Percentiles rank a stretch among this genome's conserved stretches.
These are phyloP conservation scores for Lipomyces yamadae DNA, from an alignment of 805 yeast species.

Conservation along the genomic window DNA sequence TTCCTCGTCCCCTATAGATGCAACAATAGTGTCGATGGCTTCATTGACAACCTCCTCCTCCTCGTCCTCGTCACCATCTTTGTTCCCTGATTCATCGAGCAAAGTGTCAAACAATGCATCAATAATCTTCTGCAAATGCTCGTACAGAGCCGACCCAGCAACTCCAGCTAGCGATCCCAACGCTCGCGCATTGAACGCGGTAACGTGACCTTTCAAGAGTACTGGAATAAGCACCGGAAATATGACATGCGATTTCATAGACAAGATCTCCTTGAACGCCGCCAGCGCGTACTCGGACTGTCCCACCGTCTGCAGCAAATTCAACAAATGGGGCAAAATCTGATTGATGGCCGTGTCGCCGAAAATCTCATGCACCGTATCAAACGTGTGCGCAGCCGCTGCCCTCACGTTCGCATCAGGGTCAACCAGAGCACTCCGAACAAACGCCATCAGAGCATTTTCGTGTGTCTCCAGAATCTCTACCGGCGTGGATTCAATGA, in stretches of 20 bases:
- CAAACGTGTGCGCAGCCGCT: slow-evolving; percentile 91
- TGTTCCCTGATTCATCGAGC: slow-evolving; percentile 46
- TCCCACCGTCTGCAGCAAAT: slow-evolving; percentile 62
- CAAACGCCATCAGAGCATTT: slow-evolving; percentile 69
- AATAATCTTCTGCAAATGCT: slow-evolving; percentile 72
- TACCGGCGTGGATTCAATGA: slow-evolving; percentile 69
- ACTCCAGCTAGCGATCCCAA: slow-evolving; percentile 85
- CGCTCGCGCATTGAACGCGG: slow-evolving; percentile 83
- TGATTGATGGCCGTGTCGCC: slow-evolving; percentile 89
- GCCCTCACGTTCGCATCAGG: slow-evolving; percentile 74
- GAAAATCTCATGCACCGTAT: slow-evolving; percentile 76
- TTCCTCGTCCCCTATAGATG: slow-evolving; percentile 73
- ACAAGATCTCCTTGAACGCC: slow-evolving; percentile 91
- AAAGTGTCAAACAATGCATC: slow-evolving; percentile 69
- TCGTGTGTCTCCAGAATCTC: slow-evolving; percentile 69
- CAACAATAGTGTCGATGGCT: slow-evolving; percentile 70
- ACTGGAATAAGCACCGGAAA: slow-evolving; percentile 94
- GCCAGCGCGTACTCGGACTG: slow-evolving; percentile 75
- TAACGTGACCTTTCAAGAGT: slow-evolving; percentile 78
- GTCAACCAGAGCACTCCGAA: slow-evolving; percentile 80
- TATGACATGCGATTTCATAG: slow-evolving; percentile 83
- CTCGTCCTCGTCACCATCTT: slow-evolving; percentile 49
- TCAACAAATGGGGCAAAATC: slow-evolving; percentile 80
- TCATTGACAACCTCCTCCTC: slow-evolving; percentile 47
- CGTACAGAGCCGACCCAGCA: slow-evolving; percentile 81